Base-by-base conservation (phyloP, 139 green algal species). In the Pleodorina starrii region DNA sequence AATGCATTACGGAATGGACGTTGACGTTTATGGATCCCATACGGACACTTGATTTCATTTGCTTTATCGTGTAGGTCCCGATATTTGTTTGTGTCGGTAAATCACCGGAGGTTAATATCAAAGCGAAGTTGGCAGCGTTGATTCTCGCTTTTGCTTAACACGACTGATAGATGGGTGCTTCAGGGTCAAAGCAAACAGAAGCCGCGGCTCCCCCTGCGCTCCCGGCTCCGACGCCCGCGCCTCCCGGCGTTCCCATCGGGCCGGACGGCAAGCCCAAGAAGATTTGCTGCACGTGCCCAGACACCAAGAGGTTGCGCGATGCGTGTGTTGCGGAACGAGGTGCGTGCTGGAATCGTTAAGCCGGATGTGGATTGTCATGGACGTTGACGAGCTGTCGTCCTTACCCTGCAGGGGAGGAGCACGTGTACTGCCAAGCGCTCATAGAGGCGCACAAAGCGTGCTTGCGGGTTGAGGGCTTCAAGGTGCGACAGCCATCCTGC, bases 361-460 rank as follows among this genome's bases (percentile, higher is more conserved):
- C n/a, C n/a, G n/a, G n/a, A n/a, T n/a, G n/a, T n/a, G n/a, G n/a
- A n/a, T n/a, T n/a, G n/a, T n/a, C n/a, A n/a, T n/a, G n/a, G n/a
- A n/a, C n/a, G n/a, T n/a, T n/a, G n/a, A n/a, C n/a, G n/a, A n/a
- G n/a, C n/a, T n/a, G n/a, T n/a, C n/a, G n/a, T n/a, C n/a, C n/a
- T n/a, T n/a, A n/a, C n/a, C n/a, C n/a, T 75, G 29, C 57, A 96
- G 93, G 96, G 3, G 95, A 96, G 50, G 96, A 98, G 21, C 89
- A 95, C 44, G 35, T 77, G 1, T 92, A 94, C 85, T 98, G 96
- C 84, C 63, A 94, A 57, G 83, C 93, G 2, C 92, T 99, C 14
- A 99, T 99, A 42, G 97, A 99, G 79, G 96, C 96, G 0, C 97
- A 99, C 93, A 98, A 98, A 89, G 78, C 91, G 32, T 99, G 97